A percentile compares a stretch with the other conserved stretches of the same genome.
Conservation (phyloP, 257 asterid genomes). For the Rauvolfia tetraphylla region DNA sequence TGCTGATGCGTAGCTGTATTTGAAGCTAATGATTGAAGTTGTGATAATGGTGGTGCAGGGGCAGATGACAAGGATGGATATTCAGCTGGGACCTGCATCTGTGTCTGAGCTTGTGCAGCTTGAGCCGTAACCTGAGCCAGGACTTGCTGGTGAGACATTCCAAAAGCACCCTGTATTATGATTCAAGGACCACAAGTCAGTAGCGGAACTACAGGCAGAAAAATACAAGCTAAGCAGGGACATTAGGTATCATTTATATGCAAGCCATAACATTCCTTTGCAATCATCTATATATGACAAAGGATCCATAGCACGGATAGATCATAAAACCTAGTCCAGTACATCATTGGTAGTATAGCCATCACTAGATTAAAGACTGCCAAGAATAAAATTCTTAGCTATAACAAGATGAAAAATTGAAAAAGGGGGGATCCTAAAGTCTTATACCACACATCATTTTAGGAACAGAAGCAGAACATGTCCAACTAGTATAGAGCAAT, state of each 20-base stretch:
- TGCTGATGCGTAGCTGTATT: constrained; percentile 28
- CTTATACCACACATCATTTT: neutral
- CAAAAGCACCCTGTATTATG: constrained; percentile 43
- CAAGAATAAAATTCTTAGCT: neutral
- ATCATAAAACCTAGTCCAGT: neutral
- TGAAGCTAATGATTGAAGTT: constrained; percentile 24
- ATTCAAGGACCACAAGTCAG: constrained; percentile 21
- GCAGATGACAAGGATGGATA: constrained; percentile 40
- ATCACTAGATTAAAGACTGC: neutral
- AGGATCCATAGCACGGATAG: neutral
- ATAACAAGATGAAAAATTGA: neutral
- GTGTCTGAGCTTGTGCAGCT: constrained; percentile 38
- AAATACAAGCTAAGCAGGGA: neutral
- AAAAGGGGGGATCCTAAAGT: neutral
- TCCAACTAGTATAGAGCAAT: neutral
- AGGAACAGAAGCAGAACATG: neutral
- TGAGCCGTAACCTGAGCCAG: constrained; percentile 51
- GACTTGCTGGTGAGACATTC: constrained; percentile 55
- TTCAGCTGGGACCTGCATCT: constrained; percentile 35
- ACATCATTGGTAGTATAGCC: neutral
- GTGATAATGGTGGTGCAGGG: constrained; percentile 26
- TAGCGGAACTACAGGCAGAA: constrained; percentile 5
- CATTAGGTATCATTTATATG: neutral
- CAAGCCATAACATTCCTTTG: neutral
- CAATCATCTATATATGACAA: neutral